Base-by-base conservation (phyloP, 2,329 filamentous ascomycete genomes). In the Leptographium procerum region DNA sequence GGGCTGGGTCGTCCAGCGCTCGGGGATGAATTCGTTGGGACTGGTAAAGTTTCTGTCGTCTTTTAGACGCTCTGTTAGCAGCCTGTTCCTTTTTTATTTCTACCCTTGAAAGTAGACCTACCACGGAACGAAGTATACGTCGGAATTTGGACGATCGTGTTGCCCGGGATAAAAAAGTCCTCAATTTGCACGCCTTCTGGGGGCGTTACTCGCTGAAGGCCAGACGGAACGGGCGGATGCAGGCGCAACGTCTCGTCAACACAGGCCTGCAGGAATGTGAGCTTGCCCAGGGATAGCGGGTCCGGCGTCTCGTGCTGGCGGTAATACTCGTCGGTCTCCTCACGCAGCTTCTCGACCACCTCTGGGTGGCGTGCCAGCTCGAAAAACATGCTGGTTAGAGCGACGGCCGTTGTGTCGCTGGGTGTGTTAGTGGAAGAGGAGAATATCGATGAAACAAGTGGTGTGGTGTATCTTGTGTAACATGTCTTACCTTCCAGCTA, bases 181-280 rank as follows among this genome's bases (percentile, higher is more conserved):
- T 65, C 70, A 7, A 76, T 64, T 5, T 61, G 60, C 26, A 71
- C 58, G 1, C 75, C 75, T 47, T 72, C 66, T 0, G 69, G 66
- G 0, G 73, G 72, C 3, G 73, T 73, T 33, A 69, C 60, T 1
- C 74, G 64, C 50, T 69, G 67, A 6, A 70, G 34, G 2, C 70
- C 72, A 2, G 66, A 66, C 0, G 70, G 69, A 0, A 74, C 69
- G 1, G 73, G 63, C 1, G 73, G 58, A 4, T 57, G 58, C 16
- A 61, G 31, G 13, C 62, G 61, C 22, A 64, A n/a, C 40, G 40
- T n/a, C 40, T 43, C 40, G 19, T 43, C 40, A 2, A 43, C 40
- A 9, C 40, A 57, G 3, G 69, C 73, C 52, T 71, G 66, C 13
- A 74, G 66, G 48, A 68, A 58, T 2, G 22, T 3, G 34, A 61